These are phyloP conservation scores for Nemania sp. DNA, from an alignment of 2,329 filamentous ascomycete species.

Conservation along the genomic window DNA sequence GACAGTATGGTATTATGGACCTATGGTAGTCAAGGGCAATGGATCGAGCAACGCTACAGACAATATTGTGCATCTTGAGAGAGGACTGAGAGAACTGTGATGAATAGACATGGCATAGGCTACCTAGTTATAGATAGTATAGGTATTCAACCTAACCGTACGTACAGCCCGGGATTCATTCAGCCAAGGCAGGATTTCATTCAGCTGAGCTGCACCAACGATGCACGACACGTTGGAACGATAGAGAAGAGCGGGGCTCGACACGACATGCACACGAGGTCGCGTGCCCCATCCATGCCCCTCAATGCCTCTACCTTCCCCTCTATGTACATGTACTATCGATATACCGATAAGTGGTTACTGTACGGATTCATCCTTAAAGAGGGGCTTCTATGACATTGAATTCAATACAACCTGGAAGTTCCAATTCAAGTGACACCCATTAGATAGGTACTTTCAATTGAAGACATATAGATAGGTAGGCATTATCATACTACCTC, in stretches of 20 bases:
- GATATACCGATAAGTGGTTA: constrained; percentile 14
- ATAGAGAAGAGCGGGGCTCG: constrained; percentile 17
- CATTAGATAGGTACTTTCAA: background rate
- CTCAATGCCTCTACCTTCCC: background rate
- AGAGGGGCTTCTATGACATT: background rate
- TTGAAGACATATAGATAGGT: background rate
- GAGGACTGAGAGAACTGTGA: too few relatives aligned
- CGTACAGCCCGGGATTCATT: too few relatives aligned
- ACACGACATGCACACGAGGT: constrained; percentile 37
- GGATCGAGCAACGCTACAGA: background rate
- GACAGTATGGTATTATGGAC: too few relatives aligned
- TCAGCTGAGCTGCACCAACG: background rate
- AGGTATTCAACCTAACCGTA: background rate
- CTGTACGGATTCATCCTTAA: background rate
- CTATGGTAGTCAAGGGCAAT: background rate
- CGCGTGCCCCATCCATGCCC: constrained; percentile 27
- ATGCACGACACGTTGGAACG: background rate
- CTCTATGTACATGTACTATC: background rate
- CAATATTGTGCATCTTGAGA: background rate
- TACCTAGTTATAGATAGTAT: background rate
- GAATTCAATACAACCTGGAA: background rate
- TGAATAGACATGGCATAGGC: background rate
- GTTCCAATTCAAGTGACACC: too few relatives aligned
- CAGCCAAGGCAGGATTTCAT: background rate
- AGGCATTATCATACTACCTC: background rate